Percentiles rank a stretch among this genome's conserved stretches.
These are phyloP conservation scores for Tremella fuciformis DNA, from an alignment of 768 basidiomycete species.

Conservation along the genomic window DNA sequence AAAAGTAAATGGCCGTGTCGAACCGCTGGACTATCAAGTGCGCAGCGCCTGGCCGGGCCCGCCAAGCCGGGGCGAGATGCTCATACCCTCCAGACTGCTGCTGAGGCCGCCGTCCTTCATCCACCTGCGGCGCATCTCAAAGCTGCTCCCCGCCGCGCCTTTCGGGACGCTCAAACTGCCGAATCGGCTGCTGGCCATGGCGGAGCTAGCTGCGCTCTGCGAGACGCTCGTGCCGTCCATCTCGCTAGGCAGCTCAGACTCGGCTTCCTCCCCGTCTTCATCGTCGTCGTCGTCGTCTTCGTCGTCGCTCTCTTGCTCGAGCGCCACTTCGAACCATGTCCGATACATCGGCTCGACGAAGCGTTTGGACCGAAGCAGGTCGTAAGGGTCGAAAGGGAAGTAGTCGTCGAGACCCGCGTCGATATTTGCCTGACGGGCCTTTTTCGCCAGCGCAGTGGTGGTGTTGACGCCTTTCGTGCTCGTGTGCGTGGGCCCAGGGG, in stretches of 20 bases:
- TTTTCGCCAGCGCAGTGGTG: conserved; percentile 25
- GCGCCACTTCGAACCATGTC: conserved; percentile 81
- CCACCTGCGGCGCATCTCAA: conserved; percentile 21
- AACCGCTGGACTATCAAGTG: too few species aligned
- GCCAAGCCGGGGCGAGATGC: conserved; percentile 33
- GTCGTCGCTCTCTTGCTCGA: conserved; percentile 56
- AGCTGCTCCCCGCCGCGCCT: conserved; percentile 18
- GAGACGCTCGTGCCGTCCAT: neutral
- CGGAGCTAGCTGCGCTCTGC: neutral
- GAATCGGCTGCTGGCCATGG: conserved; percentile 1
- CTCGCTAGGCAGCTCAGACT: conserved; percentile 14
- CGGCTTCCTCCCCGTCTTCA: conserved; percentile 11
- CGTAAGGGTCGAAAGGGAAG: conserved; percentile 98
- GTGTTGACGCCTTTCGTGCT: neutral
- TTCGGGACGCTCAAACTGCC: conserved; percentile 2
- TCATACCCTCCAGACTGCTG: conserved; percentile 46
- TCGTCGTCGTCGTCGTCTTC: conserved; percentile 25
- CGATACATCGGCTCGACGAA: conserved; percentile 83
- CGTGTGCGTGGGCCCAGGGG: neutral
- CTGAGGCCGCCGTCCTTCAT: conserved; percentile 31
- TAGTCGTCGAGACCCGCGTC: conserved; percentile 81
- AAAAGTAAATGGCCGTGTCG: too few species aligned
- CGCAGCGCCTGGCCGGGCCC: neutral
- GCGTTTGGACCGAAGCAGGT: conserved; percentile 69
- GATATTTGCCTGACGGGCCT: conserved; percentile 42